phyloP scores from a whole-genome alignment of 2,329 filamentous ascomycete genomes.

The Aureobasidium sp. region DNA sequence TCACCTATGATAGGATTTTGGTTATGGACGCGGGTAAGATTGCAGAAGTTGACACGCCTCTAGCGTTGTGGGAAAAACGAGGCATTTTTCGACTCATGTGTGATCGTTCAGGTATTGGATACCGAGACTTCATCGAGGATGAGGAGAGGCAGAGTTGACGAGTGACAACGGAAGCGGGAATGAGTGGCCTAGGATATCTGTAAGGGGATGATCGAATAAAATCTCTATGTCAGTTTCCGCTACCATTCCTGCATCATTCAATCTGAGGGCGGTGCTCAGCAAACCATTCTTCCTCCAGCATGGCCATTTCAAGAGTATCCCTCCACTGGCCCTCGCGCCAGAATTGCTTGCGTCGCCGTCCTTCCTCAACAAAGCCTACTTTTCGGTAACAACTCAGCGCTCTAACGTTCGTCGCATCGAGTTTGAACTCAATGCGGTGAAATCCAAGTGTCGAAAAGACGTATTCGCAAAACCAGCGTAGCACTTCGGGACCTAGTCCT shows the following conservation, averaged over 20 bases:
- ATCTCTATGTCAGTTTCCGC: too few relatives aligned
- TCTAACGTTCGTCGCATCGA: background rate
- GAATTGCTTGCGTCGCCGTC: background rate
- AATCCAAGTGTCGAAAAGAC: background rate
- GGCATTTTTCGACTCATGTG: too few relatives aligned
- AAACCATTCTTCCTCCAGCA: background rate
- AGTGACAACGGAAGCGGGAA: too few relatives aligned
- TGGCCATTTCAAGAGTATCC: background rate
- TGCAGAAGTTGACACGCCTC: too few relatives aligned
- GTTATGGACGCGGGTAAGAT: conserved; percentile 55
- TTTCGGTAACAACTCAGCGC: background rate
- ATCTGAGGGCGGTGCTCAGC: background rate
- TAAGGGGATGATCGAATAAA: too few relatives aligned
- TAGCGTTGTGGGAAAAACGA: too few relatives aligned
- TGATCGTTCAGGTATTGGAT: too few relatives aligned
- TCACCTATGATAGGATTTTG: conserved; percentile 46
- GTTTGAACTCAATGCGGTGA: background rate
- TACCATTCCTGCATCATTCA: background rate
- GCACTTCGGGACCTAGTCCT: background rate
- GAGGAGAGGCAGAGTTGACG: too few relatives aligned
- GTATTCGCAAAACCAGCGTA: background rate
- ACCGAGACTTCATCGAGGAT: too few relatives aligned
- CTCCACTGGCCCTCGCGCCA: background rate
- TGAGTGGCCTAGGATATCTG: too few relatives aligned
- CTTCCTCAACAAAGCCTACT: background rate